Evolutionary conservation across 345 rosid genomes (phyloP).

Genomic region (Xanthoceras sorbifolium): DNA sequence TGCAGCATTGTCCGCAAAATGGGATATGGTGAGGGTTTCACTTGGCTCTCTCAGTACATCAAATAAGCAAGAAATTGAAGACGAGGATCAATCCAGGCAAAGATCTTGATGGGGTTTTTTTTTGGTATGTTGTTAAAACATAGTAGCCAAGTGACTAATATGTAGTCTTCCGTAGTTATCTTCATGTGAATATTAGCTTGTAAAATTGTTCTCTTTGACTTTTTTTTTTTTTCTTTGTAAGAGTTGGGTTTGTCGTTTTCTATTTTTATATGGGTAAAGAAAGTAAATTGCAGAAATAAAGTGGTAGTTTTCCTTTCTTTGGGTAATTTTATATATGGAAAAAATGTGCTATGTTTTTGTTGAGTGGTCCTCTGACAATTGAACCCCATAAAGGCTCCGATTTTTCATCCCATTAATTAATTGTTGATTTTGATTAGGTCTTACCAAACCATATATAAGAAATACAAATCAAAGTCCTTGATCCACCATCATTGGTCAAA

Average conservation of each 20-base stretch:
- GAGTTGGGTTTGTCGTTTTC: not conserved
- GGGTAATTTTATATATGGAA: not conserved
- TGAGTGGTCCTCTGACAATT: not conserved
- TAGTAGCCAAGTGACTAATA: not conserved
- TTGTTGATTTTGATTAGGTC: not conserved
- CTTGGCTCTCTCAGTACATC: constrained; percentile 76
- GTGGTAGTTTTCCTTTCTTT: not conserved
- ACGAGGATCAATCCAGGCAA: not conserved
- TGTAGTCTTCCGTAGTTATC: not conserved
- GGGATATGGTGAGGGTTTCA: constrained; percentile 86
- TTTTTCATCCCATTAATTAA: not conserved
- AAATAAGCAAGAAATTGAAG: constrained; percentile 28
- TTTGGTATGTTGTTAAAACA: not conserved
- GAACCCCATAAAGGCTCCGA: not conserved
- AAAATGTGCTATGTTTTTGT: not conserved
- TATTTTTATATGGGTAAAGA: not conserved
- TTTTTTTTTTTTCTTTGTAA: not conserved
- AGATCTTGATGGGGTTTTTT: not conserved
- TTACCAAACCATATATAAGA: no score
- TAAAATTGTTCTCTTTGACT: not conserved
- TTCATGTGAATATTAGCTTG: constrained; percentile 10
- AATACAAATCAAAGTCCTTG: not conserved
- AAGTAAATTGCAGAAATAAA: not conserved
- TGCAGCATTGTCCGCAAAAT: constrained; percentile 84
- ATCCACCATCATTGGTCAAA: not conserved